Percentiles rank a stretch among this genome's conserved stretches.
phyloP scores from a whole-genome alignment of 179 eudicot genomes.

The Patellifolia procumbens region DNA sequence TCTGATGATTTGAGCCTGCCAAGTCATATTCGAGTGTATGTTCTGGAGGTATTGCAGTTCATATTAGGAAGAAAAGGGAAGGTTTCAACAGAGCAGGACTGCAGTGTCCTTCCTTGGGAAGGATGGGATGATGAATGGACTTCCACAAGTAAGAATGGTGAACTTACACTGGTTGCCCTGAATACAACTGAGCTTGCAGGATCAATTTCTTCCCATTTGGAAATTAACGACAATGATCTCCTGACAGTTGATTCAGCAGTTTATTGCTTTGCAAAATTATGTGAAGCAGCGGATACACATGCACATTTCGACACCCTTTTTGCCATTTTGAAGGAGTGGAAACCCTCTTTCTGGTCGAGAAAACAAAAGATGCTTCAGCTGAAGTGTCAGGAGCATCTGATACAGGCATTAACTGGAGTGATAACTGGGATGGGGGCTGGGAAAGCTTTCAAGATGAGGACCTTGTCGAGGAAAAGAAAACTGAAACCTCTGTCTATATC shows the following conservation, averaged over 20 bases:
- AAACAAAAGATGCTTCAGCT: slow-evolving; percentile 35
- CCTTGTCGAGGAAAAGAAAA: slow-evolving; percentile 46
- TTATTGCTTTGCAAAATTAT: slow-evolving; percentile 70
- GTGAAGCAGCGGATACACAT: slow-evolving; percentile 47
- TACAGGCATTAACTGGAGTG: slow-evolving; percentile 58
- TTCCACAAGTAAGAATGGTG: slow-evolving; percentile 28
- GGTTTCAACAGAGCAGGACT: slow-evolving; percentile 43
- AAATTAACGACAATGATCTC: slow-evolving; percentile 71
- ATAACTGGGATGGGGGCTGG: slow-evolving; percentile 95
- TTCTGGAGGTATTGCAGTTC: slow-evolving; percentile 83
- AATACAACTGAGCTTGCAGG: slow-evolving; percentile 73
- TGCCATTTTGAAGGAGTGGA: slow-evolving; percentile 75
- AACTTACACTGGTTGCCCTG: slow-evolving; percentile 69
- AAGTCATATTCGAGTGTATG: slow-evolving; percentile 68
- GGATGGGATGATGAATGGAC: slow-evolving; percentile 65
- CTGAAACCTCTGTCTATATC: slow-evolving; percentile 31
- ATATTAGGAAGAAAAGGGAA: slow-evolving; percentile 49
- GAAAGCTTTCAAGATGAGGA: slow-evolving; percentile 79
- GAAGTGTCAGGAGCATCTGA: slow-evolving; percentile 48
- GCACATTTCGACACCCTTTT: slow-evolving; percentile 58
- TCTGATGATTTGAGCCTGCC: slow-evolving; percentile 80
- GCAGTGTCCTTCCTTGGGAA: slow-evolving; percentile 73
- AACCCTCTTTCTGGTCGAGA: slow-evolving; percentile 50
- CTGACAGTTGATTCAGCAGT: slow-evolving; percentile 68
- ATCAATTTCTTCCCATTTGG: slow-evolving; percentile 58